phyloP scores from a whole-genome alignment of 495 filamentous ascomycete genomes.

The Xylaria nigripes region DNA sequence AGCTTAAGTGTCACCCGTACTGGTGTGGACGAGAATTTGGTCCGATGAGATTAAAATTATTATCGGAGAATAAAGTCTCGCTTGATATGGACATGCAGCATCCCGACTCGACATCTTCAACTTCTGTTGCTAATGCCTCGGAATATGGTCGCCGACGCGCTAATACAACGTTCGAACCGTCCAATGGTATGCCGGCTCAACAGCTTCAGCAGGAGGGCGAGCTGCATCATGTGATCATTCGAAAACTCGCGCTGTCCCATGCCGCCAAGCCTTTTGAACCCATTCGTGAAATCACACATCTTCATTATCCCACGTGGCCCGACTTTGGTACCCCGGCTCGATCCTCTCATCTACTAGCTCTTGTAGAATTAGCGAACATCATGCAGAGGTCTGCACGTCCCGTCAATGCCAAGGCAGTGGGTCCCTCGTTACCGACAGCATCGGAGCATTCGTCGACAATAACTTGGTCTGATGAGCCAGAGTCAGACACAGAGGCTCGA shows the following conservation, averaged over 20 bases:
- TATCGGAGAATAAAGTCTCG: constrained; percentile 73
- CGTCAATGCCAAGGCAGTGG: constrained; percentile 24
- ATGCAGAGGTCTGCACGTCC: constrained; percentile 41
- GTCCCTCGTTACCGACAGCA: constrained; percentile 16
- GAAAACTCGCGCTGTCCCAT: constrained; percentile 80
- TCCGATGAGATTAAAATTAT: constrained; percentile 60
- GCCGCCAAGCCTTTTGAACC: constrained; percentile 69
- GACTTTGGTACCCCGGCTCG: constrained; percentile 93
- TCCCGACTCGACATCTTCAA: constrained; percentile 16
- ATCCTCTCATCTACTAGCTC: constrained; percentile 70
- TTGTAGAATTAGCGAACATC: constrained; percentile 78
- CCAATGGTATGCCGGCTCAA: background rate
- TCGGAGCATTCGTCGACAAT: constrained; percentile 26
- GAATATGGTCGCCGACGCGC: constrained; percentile 25
- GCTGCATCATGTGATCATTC: constrained; percentile 68
- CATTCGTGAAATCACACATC: constrained; percentile 86
- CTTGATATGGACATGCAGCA: constrained; percentile 55
- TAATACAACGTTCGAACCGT: constrained; percentile 15
- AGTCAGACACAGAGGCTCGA: constrained; percentile 42
- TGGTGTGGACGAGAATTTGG: constrained; percentile 82
- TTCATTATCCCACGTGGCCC: constrained; percentile 92
- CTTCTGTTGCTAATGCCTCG: constrained; percentile 15
- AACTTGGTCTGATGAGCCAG: constrained; percentile 44
- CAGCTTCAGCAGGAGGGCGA: constrained; percentile 35
- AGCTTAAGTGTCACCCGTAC: constrained; percentile 90